Evolutionary conservation across 2,329 filamentous ascomycete species (phyloP).

Genomic region (Pseudohalonectria lignicola): DNA sequence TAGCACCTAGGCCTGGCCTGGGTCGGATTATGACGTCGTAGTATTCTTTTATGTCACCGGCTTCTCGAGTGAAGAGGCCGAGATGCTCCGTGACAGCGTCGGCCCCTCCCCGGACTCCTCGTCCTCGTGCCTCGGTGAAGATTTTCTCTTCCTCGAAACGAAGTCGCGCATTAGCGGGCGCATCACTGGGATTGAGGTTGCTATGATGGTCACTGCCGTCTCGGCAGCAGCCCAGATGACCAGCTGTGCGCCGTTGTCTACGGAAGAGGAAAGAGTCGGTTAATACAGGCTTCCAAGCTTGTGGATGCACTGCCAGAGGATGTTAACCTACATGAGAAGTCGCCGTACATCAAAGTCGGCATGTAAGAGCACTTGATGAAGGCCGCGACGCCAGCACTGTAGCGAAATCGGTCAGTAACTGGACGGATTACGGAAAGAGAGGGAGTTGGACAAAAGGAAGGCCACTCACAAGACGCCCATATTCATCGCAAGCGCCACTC

Average conservation of each 20-base stretch:
- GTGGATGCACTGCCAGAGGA: too few relatives aligned
- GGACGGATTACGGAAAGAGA: background rate
- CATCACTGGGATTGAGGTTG: conserved; percentile 17
- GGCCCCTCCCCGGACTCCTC: too few relatives aligned
- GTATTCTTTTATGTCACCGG: too few relatives aligned
- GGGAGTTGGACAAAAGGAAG: background rate
- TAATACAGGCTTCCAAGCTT: too few relatives aligned
- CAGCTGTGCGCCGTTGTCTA: conserved; percentile 10
- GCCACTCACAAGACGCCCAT: conserved; percentile 18
- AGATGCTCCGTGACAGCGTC: too few relatives aligned
- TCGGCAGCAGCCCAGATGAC: conserved; percentile 16
- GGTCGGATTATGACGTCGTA: too few relatives aligned
- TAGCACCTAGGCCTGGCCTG: too few relatives aligned
- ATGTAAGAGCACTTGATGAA: conserved; percentile 8
- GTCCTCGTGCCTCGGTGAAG: too few relatives aligned
- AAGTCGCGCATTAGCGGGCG: too few relatives aligned
- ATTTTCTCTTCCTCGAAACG: too few relatives aligned
- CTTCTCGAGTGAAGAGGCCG: too few relatives aligned
- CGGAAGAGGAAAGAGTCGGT: too few relatives aligned
- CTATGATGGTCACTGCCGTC: conserved; percentile 20
- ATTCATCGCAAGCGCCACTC: conserved; percentile 21
- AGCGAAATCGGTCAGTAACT: background rate
- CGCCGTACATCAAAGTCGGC: background rate
- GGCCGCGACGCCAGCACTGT: conserved; percentile 12
- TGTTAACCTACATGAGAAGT: conserved; percentile 2